Percentiles rank a stretch among this genome's conserved stretches.
phyloP scores from a whole-genome alignment of 2,329 filamentous ascomycete species.

The Pestalotiopsis sp. region DNA sequence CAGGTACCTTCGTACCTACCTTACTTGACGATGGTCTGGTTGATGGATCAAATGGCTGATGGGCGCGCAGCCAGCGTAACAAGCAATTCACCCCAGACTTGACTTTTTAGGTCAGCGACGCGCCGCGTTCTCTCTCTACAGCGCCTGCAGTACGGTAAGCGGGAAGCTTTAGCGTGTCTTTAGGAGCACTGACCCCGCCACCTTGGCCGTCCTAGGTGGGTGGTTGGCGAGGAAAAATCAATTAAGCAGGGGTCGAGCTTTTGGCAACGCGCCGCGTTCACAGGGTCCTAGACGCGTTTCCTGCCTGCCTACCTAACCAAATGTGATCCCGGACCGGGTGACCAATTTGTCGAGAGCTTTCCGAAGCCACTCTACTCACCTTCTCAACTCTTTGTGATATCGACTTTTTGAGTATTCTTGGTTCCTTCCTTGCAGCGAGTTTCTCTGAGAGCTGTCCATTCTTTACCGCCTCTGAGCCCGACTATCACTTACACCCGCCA shows the following conservation, averaged over 20 bases:
- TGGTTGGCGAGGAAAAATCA: conserved; percentile 12
- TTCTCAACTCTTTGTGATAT: not conserved
- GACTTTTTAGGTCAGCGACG: not conserved
- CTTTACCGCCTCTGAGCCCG: not conserved
- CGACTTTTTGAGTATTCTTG: not conserved
- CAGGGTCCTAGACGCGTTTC: conserved; percentile 6
- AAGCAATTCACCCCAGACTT: not conserved
- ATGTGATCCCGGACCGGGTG: not conserved
- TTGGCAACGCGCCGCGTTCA: conserved; percentile 4
- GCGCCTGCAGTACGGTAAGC: not conserved
- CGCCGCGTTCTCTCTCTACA: not conserved
- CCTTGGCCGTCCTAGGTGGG: not conserved
- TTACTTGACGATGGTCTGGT: too few species aligned
- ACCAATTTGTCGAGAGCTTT: conserved; percentile 2
- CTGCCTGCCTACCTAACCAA: not conserved
- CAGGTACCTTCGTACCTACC: too few species aligned
- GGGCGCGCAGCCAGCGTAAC: too few species aligned
- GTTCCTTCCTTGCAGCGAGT: not conserved
- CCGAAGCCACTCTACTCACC: not conserved
- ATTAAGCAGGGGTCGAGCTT: conserved; percentile 9
- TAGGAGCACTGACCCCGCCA: not conserved
- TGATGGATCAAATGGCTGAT: too few species aligned
- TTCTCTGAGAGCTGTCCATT: not conserved
- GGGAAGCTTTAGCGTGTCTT: not conserved
- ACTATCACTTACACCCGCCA: not conserved